Conservation (phyloP, 2,329 filamentous ascomycete species). For the Trichoderma aggressivum region DNA sequence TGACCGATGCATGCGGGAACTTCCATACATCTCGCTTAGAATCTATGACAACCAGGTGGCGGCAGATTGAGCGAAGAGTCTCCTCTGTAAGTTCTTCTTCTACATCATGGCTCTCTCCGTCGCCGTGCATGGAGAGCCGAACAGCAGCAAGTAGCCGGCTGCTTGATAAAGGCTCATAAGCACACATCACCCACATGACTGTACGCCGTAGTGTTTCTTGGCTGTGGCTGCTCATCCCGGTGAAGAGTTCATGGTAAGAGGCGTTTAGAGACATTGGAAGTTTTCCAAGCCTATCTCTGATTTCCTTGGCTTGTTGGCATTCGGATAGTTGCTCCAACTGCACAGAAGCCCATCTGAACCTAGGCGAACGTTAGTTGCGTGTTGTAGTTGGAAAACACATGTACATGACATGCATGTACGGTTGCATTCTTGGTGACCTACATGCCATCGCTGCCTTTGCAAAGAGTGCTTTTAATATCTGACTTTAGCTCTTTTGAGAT, state of each 20-base stretch:
- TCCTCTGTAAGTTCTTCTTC: neutral
- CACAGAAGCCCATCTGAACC: conserved; percentile 7
- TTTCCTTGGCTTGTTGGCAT: neutral
- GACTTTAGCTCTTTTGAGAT: neutral
- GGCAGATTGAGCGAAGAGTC: neutral
- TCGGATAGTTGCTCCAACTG: conserved; percentile 4
- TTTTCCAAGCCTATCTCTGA: neutral
- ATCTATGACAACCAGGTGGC: neutral
- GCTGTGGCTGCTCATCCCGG: neutral
- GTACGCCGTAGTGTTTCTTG: neutral
- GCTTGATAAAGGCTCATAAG: neutral
- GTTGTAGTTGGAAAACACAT: too few relatives aligned
- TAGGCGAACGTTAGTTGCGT: neutral
- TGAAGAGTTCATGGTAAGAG: neutral
- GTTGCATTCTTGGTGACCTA: neutral
- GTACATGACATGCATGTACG: too few relatives aligned
- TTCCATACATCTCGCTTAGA: neutral
- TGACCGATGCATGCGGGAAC: conserved; percentile 3
- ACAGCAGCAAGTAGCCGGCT: neutral
- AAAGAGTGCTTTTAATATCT: neutral
- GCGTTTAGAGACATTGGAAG: conserved; percentile 1
- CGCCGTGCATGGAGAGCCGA: neutral
- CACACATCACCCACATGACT: conserved; percentile 1
- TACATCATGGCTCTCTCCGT: neutral
- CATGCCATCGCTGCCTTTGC: neutral